Percentiles rank a stretch among this genome's conserved stretches.
Evolutionary conservation across 2,329 filamentous ascomycete species (phyloP).

Genomic region (Rachicladosporium sp.): DNA sequence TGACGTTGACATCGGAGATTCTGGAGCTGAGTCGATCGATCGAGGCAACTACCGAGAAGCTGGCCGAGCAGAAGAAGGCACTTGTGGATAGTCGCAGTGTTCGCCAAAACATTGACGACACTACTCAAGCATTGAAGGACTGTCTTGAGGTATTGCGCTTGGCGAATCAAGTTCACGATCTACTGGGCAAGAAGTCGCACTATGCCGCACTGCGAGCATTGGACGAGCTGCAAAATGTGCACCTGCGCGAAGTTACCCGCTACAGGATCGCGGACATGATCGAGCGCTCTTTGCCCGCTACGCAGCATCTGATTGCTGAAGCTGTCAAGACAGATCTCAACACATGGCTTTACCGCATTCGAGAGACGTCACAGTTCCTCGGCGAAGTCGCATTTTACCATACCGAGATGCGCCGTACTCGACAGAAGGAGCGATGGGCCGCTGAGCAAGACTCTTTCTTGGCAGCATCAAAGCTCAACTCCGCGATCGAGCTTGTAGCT

Average conservation of each 20-base stretch:
- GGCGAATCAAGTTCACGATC: conserved; percentile 86
- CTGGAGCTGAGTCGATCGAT: conserved; percentile 88
- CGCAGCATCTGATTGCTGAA: conserved; percentile 85
- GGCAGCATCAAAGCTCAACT: conserved; percentile 80
- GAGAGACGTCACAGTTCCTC: conserved; percentile 89
- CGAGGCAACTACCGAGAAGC: conserved; percentile 82
- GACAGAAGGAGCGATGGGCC: conserved; percentile 59
- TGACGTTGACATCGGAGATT: conserved; percentile 79
- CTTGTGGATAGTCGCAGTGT: conserved; percentile 86
- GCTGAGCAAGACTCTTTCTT: conserved; percentile 65
- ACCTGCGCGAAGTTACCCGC: conserved; percentile 85
- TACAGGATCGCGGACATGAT: conserved; percentile 94
- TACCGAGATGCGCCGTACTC: conserved; percentile 71
- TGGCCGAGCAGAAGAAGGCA: conserved; percentile 87
- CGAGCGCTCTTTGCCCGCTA: conserved; percentile 86
- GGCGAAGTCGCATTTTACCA: conserved; percentile 96
- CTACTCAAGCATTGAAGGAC: conserved; percentile 74
- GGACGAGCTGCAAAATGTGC: conserved; percentile 91
- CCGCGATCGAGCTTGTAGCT: conserved; percentile 85
- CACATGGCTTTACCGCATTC: conserved; percentile 88
- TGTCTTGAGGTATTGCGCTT: conserved; percentile 85
- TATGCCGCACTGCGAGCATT: conserved; percentile 88
- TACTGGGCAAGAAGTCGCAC: conserved; percentile 85
- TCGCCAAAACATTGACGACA: conserved; percentile 90
- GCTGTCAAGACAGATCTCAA: conserved; percentile 95